Base-by-base conservation (phyloP, 306 rosid genomes). In the Cajanus cajan region DNA sequence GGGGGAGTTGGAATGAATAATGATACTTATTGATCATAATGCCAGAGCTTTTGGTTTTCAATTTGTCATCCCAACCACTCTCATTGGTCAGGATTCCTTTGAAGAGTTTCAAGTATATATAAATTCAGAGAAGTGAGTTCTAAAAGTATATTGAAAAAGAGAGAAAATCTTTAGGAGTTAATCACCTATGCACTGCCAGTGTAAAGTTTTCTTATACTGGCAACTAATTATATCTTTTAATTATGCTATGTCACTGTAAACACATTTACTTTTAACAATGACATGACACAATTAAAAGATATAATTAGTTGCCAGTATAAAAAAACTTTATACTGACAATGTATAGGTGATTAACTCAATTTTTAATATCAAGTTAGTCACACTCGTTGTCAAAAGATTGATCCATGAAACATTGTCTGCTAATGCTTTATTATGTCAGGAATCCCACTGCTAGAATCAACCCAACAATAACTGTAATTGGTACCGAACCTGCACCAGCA, bases 1-100 rank as follows among this genome's bases (percentile, higher is more conserved):
- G 93, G 91, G 43, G 94, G 88, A n/a, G 91, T 88, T 73, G 93
- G 97, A n/a, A n/a, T n/a, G n/a, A n/a, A n/a, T n/a, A 74, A 86
- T 88, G 90, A 90, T 90, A 73, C 90, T 87, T 25, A 85, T 88
- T 54, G 97, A 92, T 76, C 86, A 90, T 64, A 73, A 76, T 65
- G 78, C 86, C 39, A 87, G 80, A 84, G 89, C 86, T 15, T 22
- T 90, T 48, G 92, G 89, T 51, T 90, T 86, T 68, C 89, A 88
- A 75, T 87, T 85, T 76, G 83, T 86, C 85, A 88, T 90, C 67
- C 90, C 95, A n/a, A 80, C 66, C 82, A 87, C 91, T 71, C 74
- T 86, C 54, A 88, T 92, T 82, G 87, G 93, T 75, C 88, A 87
- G 68, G 87, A 83, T 79, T 83, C 84, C 12, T 88, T 81, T 25